These are phyloP conservation scores for Apiospora kogelbergensis DNA, from an alignment of 2,329 filamentous ascomycete genomes.

Conservation along the genomic window DNA sequence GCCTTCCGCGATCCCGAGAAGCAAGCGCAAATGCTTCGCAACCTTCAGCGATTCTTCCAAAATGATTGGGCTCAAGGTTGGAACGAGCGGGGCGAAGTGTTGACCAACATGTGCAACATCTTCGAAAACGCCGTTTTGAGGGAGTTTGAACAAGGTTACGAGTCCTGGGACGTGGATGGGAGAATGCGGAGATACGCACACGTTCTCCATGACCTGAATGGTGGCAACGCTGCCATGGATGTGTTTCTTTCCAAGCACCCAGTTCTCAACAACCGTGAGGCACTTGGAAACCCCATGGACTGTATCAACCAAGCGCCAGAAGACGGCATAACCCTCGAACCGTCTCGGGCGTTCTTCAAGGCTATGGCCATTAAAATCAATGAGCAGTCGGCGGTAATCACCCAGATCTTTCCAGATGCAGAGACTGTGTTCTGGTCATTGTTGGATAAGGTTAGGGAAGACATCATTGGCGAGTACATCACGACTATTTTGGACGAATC, in stretches of 20 bases:
- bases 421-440: constrained; percentile 74
- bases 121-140: constrained; percentile 89
- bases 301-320: constrained; percentile 70
- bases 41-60: constrained; percentile 74
- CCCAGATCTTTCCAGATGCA: constrained; percentile 75
- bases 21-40: constrained; percentile 85
- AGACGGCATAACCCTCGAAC: constrained; percentile 73
- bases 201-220: constrained; percentile 80
- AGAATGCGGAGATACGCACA: constrained; percentile 87
- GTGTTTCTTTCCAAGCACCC: constrained; percentile 88
- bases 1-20: constrained; percentile 85
- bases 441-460: constrained; percentile 79
- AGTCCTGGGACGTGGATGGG: constrained; percentile 83
- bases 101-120: constrained; percentile 72
- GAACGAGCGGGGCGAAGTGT: constrained; percentile 66
- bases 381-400: constrained; percentile 78
- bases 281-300: constrained; percentile 73
- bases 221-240: constrained; percentile 75
- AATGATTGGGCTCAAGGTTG: constrained; percentile 81
- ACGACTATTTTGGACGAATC: constrained; percentile 85
- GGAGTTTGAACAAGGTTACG: constrained; percentile 92
- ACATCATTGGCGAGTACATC: constrained; percentile 83
- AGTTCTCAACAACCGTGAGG: constrained; percentile 71
- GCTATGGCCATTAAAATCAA: constrained; percentile 73
- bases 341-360: constrained; percentile 80